phyloP scores from a whole-genome alignment of 2,329 filamentous ascomycete species.

The Tolypocladium pustulatum region DNA sequence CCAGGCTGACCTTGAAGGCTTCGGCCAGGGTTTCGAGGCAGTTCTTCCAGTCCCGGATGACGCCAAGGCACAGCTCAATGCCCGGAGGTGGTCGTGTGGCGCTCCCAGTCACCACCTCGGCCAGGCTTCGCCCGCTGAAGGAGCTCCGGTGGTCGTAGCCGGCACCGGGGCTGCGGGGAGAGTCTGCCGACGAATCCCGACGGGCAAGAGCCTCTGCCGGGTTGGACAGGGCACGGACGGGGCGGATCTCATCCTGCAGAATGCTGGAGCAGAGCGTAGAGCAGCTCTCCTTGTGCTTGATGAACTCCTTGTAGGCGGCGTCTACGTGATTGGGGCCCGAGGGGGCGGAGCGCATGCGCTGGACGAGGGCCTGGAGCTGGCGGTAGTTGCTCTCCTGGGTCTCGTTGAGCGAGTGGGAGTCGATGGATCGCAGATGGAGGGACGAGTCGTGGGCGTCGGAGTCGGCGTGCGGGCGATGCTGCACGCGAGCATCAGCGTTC shows the following conservation, averaged over 20 bases:
- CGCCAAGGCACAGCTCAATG: constrained; percentile 23
- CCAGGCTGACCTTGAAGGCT: constrained; percentile 28
- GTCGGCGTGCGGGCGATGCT: constrained; percentile 5
- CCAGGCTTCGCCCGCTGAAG: constrained; percentile 24
- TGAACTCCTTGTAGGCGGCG: constrained; percentile 32
- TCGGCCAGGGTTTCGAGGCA: constrained; percentile 31
- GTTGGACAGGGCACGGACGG: constrained; percentile 9
- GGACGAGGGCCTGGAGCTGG: constrained; percentile 23
- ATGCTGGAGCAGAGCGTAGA: constrained; percentile 28
- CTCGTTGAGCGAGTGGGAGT: constrained; percentile 16
- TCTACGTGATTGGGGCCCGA: constrained; percentile 27
- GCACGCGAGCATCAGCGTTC: not conserved
- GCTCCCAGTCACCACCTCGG: constrained; percentile 18
- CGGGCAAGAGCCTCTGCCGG: constrained; percentile 12
- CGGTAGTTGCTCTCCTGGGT: constrained; percentile 21
- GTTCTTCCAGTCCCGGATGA: constrained; percentile 33
- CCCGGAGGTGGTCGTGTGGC: constrained; percentile 8
- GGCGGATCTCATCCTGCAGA: constrained; percentile 27
- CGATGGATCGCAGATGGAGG: constrained; percentile 12
- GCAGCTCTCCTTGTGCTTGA: constrained; percentile 28
- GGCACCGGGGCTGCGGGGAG: constrained; percentile 17
- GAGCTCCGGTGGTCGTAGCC: constrained; percentile 25
- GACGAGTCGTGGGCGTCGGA: constrained; percentile 16
- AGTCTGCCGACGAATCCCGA: constrained; percentile 19
- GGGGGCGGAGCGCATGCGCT: constrained; percentile 23